Evolutionary conservation across 106 monocot species (phyloP).

Genomic region (Agapanthus africanus): DNA sequence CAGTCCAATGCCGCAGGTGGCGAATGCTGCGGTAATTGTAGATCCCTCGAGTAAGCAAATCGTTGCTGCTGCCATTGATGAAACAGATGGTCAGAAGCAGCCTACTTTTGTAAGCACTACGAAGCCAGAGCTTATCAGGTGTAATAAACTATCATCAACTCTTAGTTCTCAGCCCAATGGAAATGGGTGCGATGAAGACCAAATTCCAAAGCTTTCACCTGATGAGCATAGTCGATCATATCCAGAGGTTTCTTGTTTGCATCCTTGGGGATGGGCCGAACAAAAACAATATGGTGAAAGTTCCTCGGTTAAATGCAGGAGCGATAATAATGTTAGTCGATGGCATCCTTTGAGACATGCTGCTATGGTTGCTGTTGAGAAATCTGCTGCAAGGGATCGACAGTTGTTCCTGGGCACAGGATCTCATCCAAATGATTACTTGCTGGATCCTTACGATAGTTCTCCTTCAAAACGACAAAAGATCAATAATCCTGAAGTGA

Average conservation of each 20-base stretch:
- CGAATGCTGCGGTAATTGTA: slow-evolving; percentile 77
- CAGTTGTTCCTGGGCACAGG: slow-evolving; percentile 37
- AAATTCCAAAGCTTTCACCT: not conserved
- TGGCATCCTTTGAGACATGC: slow-evolving; percentile 97
- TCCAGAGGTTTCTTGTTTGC: slow-evolving; percentile 44
- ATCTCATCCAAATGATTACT: slow-evolving; percentile 8
- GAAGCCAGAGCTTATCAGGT: not conserved
- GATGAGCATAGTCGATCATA: slow-evolving; percentile 6
- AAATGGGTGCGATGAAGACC: slow-evolving; percentile 12
- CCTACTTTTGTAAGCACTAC: slow-evolving; percentile 2
- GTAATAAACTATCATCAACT: not conserved
- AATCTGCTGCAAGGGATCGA: slow-evolving; percentile 56
- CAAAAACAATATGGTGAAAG: slow-evolving; percentile 12
- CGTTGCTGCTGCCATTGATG: slow-evolving; percentile 52
- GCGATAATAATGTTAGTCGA: slow-evolving; percentile 5
- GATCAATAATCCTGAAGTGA: slow-evolving; percentile 31
- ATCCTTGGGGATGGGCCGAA: slow-evolving; percentile 65
- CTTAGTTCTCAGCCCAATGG: not conserved
- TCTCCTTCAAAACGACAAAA: slow-evolving; percentile 52
- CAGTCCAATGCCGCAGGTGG: too few relatives aligned
- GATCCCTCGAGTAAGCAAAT: slow-evolving; percentile 53
- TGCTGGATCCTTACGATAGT: slow-evolving; percentile 11
- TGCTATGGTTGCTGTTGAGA: slow-evolving; percentile 70
- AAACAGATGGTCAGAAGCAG: slow-evolving; percentile 10
- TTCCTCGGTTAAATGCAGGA: slow-evolving; percentile 4